These are phyloP conservation scores for Neurospora sp. DNA, from an alignment of 2,329 filamentous ascomycete species.

Conservation along the genomic window DNA sequence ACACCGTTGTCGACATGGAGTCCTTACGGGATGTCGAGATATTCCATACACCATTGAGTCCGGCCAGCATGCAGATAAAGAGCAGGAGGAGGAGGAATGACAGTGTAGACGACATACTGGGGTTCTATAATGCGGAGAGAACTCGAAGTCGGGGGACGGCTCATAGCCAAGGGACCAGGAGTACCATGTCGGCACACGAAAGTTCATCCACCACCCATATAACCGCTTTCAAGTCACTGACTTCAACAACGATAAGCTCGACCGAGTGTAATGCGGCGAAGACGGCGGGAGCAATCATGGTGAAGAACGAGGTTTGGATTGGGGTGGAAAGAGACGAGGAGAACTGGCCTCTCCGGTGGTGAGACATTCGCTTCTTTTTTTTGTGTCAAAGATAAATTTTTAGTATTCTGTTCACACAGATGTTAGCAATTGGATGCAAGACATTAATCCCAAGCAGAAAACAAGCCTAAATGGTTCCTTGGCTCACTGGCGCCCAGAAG, in stretches of 20 bases:
- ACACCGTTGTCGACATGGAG: slow-evolving; percentile 12
- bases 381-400: background rate
- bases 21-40: background rate
- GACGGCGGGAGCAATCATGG: slow-evolving; percentile 19
- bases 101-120: slow-evolving; percentile 24
- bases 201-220: background rate
- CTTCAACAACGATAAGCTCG: background rate
- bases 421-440: background rate
- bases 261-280: background rate
- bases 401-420: background rate
- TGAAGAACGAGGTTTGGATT: slow-evolving; percentile 21
- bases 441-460: no score
- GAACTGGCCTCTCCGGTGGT: slow-evolving; percentile 3
- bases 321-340: slow-evolving; percentile 16
- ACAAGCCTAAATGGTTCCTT: no score
- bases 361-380: background rate
- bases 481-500: background rate
- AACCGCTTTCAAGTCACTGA: background rate
- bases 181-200: background rate
- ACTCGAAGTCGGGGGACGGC: slow-evolving; percentile 6
- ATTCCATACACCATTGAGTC: slow-evolving; percentile 10
- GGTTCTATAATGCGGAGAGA: slow-evolving; percentile 18
- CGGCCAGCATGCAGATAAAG: slow-evolving; percentile 13
- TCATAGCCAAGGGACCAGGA: background rate
- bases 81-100: slow-evolving; percentile 15